Evolutionary conservation across 2,329 filamentous ascomycete genomes (phyloP), one percentile per base, ranked within the genome.

Genomic region (Penicillium sclerotigenum): DNA sequence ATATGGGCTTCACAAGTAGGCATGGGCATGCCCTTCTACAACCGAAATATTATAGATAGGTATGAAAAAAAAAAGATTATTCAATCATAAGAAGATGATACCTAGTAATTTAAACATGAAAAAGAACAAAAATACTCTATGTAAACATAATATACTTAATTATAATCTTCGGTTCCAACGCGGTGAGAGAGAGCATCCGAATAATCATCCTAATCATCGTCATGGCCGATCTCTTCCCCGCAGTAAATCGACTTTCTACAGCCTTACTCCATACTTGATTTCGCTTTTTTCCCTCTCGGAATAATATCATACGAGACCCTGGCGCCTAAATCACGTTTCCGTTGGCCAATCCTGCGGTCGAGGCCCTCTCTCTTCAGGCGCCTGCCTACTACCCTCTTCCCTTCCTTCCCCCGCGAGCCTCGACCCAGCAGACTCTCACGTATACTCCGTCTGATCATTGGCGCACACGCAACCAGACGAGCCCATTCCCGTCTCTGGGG

Each of bases 401-500:
- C 55, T 42, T 31, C 56, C 50, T 47, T 56, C 53, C 48, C 58
- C 37, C 56, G 53, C 49, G 38, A 58, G 20, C 41, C 65, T 57
- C 59, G 59, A 62, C 59, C 66, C 50, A 55, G 65, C n/a, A 66
- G 65, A 41, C 58, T 73, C 38, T 70, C 68, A 24, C 62, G 88
- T 60, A 71, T 91, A 47, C 82, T 87, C 64, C 66, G 67, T 34
- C 51, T 65, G 16, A 86, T 85, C 71, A 79, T 92, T 59, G 86
- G 91, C 66, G 87, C 88, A n/a, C 78, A 80, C 63, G 77, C 82
- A 59, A 83, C 83, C 70, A 80, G 83, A 59, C 83, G 81, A 63
- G 86, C 86, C 65, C 85, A 84, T 69, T 83, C 86, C 57, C 83
- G 82, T 59, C 79, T 94, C 52, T 81, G 87, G 65, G 79, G 81